Percentiles rank a stretch among this genome's conserved stretches.
Evolutionary conservation across 1,284 basidiomycete genomes (phyloP).

Genomic region (Cutaneotrichosporon mucoides): DNA sequence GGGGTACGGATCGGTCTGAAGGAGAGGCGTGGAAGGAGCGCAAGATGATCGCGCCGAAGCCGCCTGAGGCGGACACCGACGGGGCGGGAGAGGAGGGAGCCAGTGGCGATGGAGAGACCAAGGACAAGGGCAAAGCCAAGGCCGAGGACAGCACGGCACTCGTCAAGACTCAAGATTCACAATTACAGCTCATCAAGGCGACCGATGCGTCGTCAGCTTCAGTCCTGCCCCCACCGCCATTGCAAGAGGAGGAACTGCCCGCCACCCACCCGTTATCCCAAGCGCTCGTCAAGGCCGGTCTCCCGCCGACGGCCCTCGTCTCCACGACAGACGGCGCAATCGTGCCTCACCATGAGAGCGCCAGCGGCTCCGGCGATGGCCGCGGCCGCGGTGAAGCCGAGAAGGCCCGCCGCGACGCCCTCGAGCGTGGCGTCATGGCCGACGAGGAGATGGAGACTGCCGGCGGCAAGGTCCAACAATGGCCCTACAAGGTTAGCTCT

Average conservation of each 20-base stretch:
- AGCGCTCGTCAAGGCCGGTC: slow-evolving; percentile 43
- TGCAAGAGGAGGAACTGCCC: slow-evolving; percentile 33
- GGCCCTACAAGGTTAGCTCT: slow-evolving; percentile 73
- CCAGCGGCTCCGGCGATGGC: slow-evolving; percentile 31
- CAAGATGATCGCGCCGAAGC: slow-evolving; percentile 7
- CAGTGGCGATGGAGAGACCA: background rate
- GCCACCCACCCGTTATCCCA: slow-evolving; percentile 39
- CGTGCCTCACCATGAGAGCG: slow-evolving; percentile 40
- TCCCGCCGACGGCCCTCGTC: slow-evolving; percentile 45
- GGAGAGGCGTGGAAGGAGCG: slow-evolving; percentile 40
- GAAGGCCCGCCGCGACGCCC: slow-evolving; percentile 20
- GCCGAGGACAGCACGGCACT: background rate
- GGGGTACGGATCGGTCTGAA: slow-evolving; percentile 27
- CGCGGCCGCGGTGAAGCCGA: slow-evolving; percentile 37
- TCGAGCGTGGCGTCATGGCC: slow-evolving; percentile 57
- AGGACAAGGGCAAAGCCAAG: background rate
- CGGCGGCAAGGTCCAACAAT: slow-evolving; percentile 57
- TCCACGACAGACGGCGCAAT: slow-evolving; percentile 39
- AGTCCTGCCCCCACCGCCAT: slow-evolving; percentile 1
- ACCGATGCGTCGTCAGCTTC: slow-evolving; percentile 10
- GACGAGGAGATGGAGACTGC: slow-evolving; percentile 56
- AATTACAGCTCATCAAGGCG: slow-evolving; percentile 20
- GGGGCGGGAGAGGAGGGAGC: background rate
- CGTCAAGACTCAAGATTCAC: slow-evolving; percentile 5
- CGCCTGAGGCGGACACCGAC: too few relatives aligned